Percentiles rank a stretch among this genome's conserved stretches.
phyloP scores from a whole-genome alignment of 495 filamentous ascomycete species.

The Lasiosphaeria miniovina region DNA sequence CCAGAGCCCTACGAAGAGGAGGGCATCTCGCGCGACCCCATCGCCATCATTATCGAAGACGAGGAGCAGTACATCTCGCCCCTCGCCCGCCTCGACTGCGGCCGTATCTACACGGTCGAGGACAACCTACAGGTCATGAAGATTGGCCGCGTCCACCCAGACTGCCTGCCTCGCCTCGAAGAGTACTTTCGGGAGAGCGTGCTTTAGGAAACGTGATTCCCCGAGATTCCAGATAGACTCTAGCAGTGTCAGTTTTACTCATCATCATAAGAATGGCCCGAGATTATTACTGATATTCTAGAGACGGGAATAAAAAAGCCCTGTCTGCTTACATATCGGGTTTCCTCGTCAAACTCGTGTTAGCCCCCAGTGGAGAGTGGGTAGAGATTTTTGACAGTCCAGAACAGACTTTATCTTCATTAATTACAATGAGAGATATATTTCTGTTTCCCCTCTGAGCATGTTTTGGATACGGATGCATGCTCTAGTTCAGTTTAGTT shows the following conservation, averaged over 20 bases:
- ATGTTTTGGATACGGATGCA: no score
- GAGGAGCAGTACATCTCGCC: conserved; percentile 30
- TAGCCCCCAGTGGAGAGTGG: no score
- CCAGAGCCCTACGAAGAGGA: conserved; percentile 25
- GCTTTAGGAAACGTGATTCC: background rate
- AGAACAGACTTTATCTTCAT: no score
- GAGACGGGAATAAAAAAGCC: no score
- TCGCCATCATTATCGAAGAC: conserved; percentile 33
- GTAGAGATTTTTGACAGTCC: no score
- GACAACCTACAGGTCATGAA: conserved; percentile 30
- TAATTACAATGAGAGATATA: no score
- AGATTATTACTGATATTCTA: no score
- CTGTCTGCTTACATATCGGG: no score
- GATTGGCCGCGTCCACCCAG: conserved; percentile 31
- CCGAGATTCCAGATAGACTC: background rate
- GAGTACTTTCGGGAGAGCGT: conserved; percentile 26
- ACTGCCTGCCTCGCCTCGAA: conserved; percentile 21
- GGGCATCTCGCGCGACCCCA: conserved; percentile 21
- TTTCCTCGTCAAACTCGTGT: no score
- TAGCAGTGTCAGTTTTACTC: background rate
- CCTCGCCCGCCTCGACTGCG: conserved; percentile 30
- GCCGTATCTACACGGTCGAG: conserved; percentile 34
- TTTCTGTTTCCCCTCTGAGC: no score
- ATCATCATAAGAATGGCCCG: no score
- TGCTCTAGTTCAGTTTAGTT: no score